Base-by-base conservation (phyloP, 345 rosid genomes). In the Anacardium occidentale region DNA sequence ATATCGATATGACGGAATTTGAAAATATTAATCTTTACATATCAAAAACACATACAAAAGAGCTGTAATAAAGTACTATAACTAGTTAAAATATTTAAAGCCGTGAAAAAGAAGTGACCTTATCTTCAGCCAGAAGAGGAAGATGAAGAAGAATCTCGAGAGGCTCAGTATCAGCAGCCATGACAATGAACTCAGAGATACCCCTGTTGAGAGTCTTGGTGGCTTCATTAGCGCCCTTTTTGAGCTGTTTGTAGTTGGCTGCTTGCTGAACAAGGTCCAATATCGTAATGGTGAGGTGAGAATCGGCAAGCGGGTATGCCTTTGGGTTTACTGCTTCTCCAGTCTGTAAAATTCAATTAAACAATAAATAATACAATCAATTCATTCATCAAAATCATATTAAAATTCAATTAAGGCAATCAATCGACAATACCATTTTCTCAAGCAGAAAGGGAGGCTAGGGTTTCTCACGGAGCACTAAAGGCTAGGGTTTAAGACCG, bases 181-280 rank as follows among this genome's bases (percentile, higher is more conserved):
- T 86, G 66, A 86, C 98, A 54, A 94, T 73, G 62, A 94, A 92
- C 91, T 94, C 98, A 1, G 97, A 88, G 58, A 86, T 94, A 25
- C 98, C 99, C 74, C 94, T 86, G 69, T 92, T 94, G 34, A 94
- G 86, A 0, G 97, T 92, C 91, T 94, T 94, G 3, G 98, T 92
- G 22, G 98, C 97, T 88, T 94, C 98, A 68, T 94, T 94, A 26
- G 96, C 98, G 9, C 98, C 97, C 85, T 90, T 92, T 72, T 94
- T 94, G 74, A 92, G 97, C 78, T 89, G 97, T 85, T 90, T 90
- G 91, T 90, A 89, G 70, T 92, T 89, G 47, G 95, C 88, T 37
- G 98, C 98, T 85, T 94, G 97, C 66, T 92, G 97, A 72, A 94
- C 86, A 20, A 94, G 92, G 79, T 94, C 97, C 37, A 90, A 76